Evolutionary conservation across 371 early-diverging fungal genomes (phyloP).

Genomic region (Funneliformis caledonium): DNA sequence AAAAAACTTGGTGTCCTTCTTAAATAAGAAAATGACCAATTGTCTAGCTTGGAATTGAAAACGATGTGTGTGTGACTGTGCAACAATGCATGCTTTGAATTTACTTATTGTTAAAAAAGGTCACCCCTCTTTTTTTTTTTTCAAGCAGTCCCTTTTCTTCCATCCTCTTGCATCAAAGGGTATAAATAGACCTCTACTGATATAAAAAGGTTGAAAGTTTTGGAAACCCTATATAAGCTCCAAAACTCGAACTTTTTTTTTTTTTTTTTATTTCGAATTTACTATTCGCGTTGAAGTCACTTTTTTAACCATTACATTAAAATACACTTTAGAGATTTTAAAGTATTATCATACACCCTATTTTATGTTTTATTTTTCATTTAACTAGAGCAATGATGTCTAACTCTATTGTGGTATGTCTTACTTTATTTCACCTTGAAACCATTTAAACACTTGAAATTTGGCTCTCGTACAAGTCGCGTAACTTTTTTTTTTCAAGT

Average conservation of each 20-base stretch:
- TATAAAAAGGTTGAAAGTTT: neutral
- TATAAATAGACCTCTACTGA: conserved; percentile 10
- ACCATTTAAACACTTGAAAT: neutral
- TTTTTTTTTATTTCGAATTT: neutral
- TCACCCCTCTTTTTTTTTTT: neutral
- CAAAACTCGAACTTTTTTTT: neutral
- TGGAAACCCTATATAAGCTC: neutral
- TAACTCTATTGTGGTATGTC: conserved; percentile 18
- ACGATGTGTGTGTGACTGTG: neutral
- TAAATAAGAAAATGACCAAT: too few relatives aligned
- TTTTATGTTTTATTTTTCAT: neutral
- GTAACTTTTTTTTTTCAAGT: neutral
- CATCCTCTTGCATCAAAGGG: conserved; percentile 10
- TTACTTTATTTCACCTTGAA: neutral
- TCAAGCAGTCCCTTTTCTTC: neutral
- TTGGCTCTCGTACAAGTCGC: neutral
- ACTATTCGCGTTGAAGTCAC: neutral
- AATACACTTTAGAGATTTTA: neutral
- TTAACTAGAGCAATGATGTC: neutral
- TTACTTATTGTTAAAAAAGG: neutral
- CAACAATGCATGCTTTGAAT: neutral
- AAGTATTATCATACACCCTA: too few relatives aligned
- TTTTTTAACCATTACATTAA: neutral
- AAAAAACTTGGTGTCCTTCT: too few relatives aligned
- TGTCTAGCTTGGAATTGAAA: too few relatives aligned